Evolutionary conservation across 176 grass and related monocot species (phyloP).

Genomic region (Metroxylon sagu): DNA sequence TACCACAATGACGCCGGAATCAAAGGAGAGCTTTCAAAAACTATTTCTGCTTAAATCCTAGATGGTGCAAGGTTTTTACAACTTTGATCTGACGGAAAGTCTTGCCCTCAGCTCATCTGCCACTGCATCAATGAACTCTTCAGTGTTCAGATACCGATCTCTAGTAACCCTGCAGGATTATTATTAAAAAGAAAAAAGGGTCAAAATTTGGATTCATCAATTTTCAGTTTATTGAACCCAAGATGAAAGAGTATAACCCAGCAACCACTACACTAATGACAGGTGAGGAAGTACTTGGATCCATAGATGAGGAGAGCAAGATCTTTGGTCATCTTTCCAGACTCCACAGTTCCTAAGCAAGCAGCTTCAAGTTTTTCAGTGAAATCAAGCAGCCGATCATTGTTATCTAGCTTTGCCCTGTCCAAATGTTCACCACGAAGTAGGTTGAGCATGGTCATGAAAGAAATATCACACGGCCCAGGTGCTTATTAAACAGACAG

Average conservation of each 20-base stretch:
- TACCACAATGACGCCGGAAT: too few species aligned
- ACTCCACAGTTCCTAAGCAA: constrained; percentile 75
- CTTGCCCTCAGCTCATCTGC: constrained; percentile 56
- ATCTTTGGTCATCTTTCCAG: constrained; percentile 98
- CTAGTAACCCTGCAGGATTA: constrained; percentile 41
- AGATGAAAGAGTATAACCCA: too few species aligned
- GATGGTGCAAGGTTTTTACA: too few species aligned
- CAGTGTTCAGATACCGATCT: constrained; percentile 72
- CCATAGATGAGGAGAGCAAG: constrained; percentile 90
- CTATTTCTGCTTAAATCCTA: too few species aligned
- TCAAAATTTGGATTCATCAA: too few species aligned
- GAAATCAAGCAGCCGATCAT: constrained; percentile 74
- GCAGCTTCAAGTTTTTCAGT: constrained; percentile 70
- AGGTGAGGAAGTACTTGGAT: constrained; percentile 44
- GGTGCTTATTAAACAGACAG: too few species aligned
- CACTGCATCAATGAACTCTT: constrained; percentile 84
- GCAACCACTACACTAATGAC: background rate
- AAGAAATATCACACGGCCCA: too few species aligned
- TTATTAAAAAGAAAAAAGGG: too few species aligned
- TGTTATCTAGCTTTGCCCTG: constrained; percentile 91
- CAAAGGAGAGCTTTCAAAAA: too few species aligned
- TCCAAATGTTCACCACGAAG: background rate
- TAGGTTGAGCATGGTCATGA: too few species aligned
- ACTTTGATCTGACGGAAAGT: constrained; percentile 39
- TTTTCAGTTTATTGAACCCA: too few species aligned